Percentiles rank a stretch among this genome's conserved stretches.
Conservation (phyloP, 1,284 basidiomycete species). For the Mycosarcoma mackinlayi region DNA sequence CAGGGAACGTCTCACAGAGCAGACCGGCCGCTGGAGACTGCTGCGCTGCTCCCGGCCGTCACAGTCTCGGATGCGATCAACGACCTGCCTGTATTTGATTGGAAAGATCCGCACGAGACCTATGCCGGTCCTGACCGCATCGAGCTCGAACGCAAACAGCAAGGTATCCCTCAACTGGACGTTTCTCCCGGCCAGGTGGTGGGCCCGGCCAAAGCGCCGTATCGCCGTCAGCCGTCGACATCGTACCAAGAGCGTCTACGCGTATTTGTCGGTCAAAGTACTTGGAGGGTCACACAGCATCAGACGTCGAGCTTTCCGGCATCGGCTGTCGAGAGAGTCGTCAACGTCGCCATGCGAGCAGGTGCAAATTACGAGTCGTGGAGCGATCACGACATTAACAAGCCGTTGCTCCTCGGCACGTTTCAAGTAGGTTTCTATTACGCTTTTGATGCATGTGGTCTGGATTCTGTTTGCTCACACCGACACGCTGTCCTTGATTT, state of each 20-base stretch:
- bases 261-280: slow-evolving; percentile 3
- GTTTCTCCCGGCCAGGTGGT: neutral
- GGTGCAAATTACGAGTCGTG: slow-evolving; percentile 27
- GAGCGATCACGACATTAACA: slow-evolving; percentile 17
- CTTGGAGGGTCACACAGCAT: slow-evolving; percentile 10
- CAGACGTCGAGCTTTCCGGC: slow-evolving; percentile 17
- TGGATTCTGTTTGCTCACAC: too few relatives aligned
- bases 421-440: slow-evolving; percentile 6
- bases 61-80: slow-evolving; percentile 21
- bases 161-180: slow-evolving; percentile 18
- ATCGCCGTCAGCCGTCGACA: slow-evolving; percentile 6
- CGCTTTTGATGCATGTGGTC: too few relatives aligned
- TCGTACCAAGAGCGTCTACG: slow-evolving; percentile 40
- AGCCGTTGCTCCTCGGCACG: slow-evolving; percentile 14
- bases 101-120: slow-evolving; percentile 34
- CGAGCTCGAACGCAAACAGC: slow-evolving; percentile 6
- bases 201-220: neutral
- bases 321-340: slow-evolving; percentile 23
- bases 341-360: slow-evolving; percentile 33
- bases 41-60: slow-evolving; percentile 16
- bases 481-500: neutral
- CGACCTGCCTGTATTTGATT: slow-evolving; percentile 38
- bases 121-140: slow-evolving; percentile 22
- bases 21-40: neutral
- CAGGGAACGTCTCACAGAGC: neutral